Evolutionary conservation across 257 asterid species (phyloP).

Genomic region (Schizonepeta tenuifolia): DNA sequence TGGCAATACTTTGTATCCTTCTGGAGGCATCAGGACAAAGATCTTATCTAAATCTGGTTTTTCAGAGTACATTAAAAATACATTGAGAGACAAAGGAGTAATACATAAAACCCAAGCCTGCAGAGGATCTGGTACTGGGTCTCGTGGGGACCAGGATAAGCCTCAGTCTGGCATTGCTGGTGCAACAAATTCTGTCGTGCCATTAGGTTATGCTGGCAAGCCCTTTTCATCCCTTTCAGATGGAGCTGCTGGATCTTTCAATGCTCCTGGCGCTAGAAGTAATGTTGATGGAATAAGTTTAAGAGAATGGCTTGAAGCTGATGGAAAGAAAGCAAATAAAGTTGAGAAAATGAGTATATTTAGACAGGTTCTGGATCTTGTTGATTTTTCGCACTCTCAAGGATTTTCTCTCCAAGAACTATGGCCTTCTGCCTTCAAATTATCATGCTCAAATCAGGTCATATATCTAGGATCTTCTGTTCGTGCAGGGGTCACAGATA

Average conservation of each 20-base stretch:
- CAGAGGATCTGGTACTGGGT: constrained; percentile 46
- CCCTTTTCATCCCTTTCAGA: constrained; percentile 44
- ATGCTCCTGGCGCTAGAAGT: constrained; percentile 36
- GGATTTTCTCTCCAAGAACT: constrained; percentile 67
- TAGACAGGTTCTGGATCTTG: constrained; percentile 75
- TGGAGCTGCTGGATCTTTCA: constrained; percentile 45
- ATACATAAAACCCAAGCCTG: constrained; percentile 54
- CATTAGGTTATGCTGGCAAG: constrained; percentile 39
- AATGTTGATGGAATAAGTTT: constrained; percentile 55
- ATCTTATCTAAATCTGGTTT: constrained; percentile 78
- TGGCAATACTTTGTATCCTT: constrained; percentile 45
- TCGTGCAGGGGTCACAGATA: constrained; percentile 37
- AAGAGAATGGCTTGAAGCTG: constrained; percentile 77
- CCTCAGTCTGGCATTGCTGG: constrained; percentile 42
- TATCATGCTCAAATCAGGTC: constrained; percentile 58
- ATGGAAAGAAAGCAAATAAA: constrained; percentile 58
- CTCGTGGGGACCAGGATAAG: constrained; percentile 39
- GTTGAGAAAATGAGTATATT: constrained; percentile 69
- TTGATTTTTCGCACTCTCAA: constrained; percentile 69
- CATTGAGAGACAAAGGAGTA: constrained; percentile 79
- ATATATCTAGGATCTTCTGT: constrained; percentile 63
- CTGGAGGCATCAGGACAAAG: constrained; percentile 83
- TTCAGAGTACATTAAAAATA: constrained; percentile 73
- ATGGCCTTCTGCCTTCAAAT: constrained; percentile 80
- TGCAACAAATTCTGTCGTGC: constrained; percentile 41